Evolutionary conservation across 306 rosid genomes (phyloP).

Genomic region (Mucuna pruriens): DNA sequence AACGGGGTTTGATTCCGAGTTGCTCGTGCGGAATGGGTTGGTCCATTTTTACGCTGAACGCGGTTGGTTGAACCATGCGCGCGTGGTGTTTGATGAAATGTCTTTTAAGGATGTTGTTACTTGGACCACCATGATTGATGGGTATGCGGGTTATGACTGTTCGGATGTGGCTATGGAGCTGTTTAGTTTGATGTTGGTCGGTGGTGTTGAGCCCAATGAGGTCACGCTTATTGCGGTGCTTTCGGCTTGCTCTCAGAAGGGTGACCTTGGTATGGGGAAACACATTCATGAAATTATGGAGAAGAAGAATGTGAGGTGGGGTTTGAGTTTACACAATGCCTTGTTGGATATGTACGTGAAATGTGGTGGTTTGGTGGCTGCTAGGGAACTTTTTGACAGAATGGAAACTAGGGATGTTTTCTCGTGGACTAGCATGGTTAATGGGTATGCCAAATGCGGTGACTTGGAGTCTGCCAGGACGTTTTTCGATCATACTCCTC

Average conservation of each 20-base stretch:
- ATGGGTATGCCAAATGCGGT: conserved; percentile 76
- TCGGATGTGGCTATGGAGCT: conserved; percentile 58
- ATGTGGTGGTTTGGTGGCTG: conserved; percentile 53
- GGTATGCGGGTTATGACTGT: conserved; percentile 48
- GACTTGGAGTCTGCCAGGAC: conserved; percentile 69
- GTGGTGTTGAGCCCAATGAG: conserved; percentile 74
- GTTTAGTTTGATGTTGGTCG: conserved; percentile 57
- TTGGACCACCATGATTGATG: conserved; percentile 88
- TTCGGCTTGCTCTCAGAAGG: conserved; percentile 57
- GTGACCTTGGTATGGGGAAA: conserved; percentile 54
- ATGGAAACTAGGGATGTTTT: conserved; percentile 70
- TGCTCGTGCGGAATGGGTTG: conserved; percentile 71
- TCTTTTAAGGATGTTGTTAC: conserved; percentile 68
- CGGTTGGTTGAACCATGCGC: conserved; percentile 57
- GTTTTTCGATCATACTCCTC: conserved; percentile 67
- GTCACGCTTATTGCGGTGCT: conserved; percentile 68
- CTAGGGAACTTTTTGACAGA: conserved; percentile 58
- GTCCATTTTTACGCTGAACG: conserved; percentile 51
- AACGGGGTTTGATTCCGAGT: conserved; percentile 57
- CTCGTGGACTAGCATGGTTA: conserved; percentile 83
- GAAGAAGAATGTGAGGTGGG: conserved; percentile 34
- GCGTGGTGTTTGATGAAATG: conserved; percentile 68
- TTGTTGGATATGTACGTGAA: conserved; percentile 76
- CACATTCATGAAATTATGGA: conserved; percentile 46
- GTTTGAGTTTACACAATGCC: conserved; percentile 64